Percentiles rank a stretch among this genome's conserved stretches.
Evolutionary conservation across 345 rosid genomes (phyloP).

Genomic region (Gossypioides kirkii): DNA sequence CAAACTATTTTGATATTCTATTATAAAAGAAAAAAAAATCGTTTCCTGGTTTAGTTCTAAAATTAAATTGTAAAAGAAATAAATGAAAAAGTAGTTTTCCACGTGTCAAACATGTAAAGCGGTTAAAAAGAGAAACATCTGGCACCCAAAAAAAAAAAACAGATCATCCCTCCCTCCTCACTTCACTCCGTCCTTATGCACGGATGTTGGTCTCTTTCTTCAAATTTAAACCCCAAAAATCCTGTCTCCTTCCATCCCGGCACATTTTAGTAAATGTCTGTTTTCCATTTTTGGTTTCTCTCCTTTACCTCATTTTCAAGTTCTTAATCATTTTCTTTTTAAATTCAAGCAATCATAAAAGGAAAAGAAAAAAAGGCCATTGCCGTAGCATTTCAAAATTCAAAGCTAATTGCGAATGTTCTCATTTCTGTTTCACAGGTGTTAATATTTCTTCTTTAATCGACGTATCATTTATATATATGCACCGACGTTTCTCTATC

Average conservation of each 20-base stretch:
- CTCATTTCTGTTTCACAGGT: neutral
- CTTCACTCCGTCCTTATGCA: neutral
- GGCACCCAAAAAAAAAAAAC: neutral
- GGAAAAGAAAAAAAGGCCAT: neutral
- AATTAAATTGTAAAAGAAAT: no score
- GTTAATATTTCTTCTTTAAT: neutral
- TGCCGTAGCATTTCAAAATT: neutral
- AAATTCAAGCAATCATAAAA: neutral
- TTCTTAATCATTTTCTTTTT: neutral
- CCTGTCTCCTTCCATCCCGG: neutral
- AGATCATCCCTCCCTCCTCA: neutral
- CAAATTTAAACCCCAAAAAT: neutral
- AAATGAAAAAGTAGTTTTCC: neutral
- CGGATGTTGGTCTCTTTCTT: neutral
- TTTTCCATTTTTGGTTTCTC: neutral
- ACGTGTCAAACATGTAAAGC: neutral
- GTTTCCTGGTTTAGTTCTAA: no score
- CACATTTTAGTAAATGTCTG: constrained; percentile 20
- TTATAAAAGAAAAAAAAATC: no score
- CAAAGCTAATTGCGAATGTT: neutral
- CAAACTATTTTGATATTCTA: no score
- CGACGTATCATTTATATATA: neutral
- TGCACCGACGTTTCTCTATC: neutral
- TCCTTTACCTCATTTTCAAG: neutral
- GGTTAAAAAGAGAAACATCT: neutral